Evolutionary conservation across 192 early-diverging fungal species (phyloP).

Genomic region (Backusella psychrophila): DNA sequence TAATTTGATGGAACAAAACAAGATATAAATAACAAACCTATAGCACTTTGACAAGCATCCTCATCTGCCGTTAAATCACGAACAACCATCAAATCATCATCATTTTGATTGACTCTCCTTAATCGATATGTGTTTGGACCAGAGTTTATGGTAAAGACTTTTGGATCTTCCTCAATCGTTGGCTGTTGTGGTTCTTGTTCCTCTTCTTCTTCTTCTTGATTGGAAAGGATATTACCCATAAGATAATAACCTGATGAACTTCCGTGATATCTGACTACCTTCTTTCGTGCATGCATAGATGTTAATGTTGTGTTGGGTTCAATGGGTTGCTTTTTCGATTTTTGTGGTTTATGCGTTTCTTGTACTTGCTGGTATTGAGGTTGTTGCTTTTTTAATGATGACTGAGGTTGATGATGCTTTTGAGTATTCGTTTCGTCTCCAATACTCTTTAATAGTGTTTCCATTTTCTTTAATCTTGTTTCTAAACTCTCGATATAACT

Average conservation of each 20-base stretch:
- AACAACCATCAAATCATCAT: conserved; percentile 32
- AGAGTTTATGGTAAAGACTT: not conserved
- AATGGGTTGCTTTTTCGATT: not conserved
- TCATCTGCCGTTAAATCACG: conserved; percentile 23
- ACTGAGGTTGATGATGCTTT: not conserved
- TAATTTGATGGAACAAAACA: not conserved
- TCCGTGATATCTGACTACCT: conserved; percentile 29
- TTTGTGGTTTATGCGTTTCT: not conserved
- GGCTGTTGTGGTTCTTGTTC: not conserved
- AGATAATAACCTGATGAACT: conserved; percentile 36
- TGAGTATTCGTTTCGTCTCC: not conserved
- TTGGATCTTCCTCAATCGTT: not conserved
- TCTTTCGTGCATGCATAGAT: not conserved
- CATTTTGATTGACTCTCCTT: conserved; percentile 14
- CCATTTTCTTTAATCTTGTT: conserved; percentile 29
- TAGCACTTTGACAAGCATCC: not conserved
- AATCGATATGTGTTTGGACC: conserved; percentile 13
- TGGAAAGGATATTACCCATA: conserved; percentile 20
- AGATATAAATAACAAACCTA: not conserved
- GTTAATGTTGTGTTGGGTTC: not conserved
- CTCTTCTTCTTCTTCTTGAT: conserved; percentile 7
- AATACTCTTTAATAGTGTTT: conserved; percentile 18
- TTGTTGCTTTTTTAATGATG: not conserved
- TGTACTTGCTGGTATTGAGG: not conserved
- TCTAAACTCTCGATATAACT: conserved; percentile 37